Evolutionary conservation across 179 eudicot species (phyloP), one percentile per base, ranked within the genome.

Genomic region (Carnegiea gigantea): DNA sequence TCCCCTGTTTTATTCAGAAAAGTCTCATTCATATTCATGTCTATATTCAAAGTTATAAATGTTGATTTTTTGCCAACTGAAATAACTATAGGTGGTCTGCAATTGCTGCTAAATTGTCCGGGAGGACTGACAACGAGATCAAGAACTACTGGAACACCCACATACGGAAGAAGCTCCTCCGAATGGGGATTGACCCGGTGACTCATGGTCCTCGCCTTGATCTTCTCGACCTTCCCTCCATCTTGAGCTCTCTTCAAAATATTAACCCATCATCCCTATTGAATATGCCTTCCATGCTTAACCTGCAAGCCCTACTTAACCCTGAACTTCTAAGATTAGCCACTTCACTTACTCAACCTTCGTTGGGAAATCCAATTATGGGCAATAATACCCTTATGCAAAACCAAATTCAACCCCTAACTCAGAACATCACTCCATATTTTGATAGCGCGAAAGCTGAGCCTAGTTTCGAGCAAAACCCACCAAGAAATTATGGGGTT

Each of bases 101-200:
- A 23, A 95, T 95, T 57, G 98, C 98, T 46, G 89, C 92, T 53
- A 87, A 85, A 1, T 89, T 95, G 54, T 97, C 98, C 0, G 98
- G 98, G 78, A 88, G 97, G 77, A 95, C 98, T 0, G 98, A 95
- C 70, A 95, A 95, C 15, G 98, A 94, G 67, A 94, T 94, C 75
- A 94, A 94, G 78, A 94, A 94, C 74, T 93, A 88, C 48, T 94
- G 98, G 98, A 95, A 95, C 84, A 95, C 97, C 33, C 98, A 93
- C 79, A 88, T 95, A 9, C n/a, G 93, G 13, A 95, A 95, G 76
- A 89, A 83, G 81, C 91, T 95, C n/a, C 88, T 95, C 0, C 87
- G 92, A 21, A 93, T 93, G 97, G 98, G 98, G 17, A 95, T 95
- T 6, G 98, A 95, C 73, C 98, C 98, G 0, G 98, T 95, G 17